Percentiles rank a stretch among this genome's conserved stretches.
Conservation (phyloP, 2,329 filamentous ascomycete species). For the Zelopaecilomyces penicillatus region DNA sequence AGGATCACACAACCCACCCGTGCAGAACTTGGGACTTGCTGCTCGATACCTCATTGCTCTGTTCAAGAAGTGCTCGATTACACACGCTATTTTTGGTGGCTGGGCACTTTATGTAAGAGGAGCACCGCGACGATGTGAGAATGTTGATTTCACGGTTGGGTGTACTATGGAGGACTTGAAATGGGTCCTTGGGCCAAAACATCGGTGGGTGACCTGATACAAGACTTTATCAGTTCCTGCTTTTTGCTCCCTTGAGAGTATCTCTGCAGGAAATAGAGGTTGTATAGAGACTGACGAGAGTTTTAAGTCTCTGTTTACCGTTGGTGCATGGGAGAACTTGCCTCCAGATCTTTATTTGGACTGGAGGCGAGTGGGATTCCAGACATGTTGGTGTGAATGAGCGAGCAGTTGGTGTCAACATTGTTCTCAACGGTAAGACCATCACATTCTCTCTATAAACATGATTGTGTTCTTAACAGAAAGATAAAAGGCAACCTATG, state of each 20-base stretch:
- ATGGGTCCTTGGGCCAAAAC: not conserved
- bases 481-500: not conserved
- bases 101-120: not conserved
- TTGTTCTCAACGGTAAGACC: not conserved
- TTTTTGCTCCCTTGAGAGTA: not conserved
- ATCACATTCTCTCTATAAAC: not conserved
- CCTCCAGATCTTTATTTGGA: not conserved
- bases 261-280: too few relatives aligned
- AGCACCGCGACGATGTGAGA: not conserved
- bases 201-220: not conserved
- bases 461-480: not conserved
- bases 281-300: too few relatives aligned
- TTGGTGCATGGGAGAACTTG: not conserved
- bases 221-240: not conserved
- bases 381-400: not conserved
- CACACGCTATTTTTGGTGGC: not conserved
- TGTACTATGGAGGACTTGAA: not conserved
- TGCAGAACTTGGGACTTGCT: not conserved
- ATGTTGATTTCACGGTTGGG: not conserved
- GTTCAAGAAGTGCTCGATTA: not conserved
- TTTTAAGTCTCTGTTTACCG: not conserved
- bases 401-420: not conserved
- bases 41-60: not conserved
- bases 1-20: not conserved
- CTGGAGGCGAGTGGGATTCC: not conserved